Percentiles rank a stretch among this genome's conserved stretches.
Evolutionary conservation across 495 filamentous ascomycete species (phyloP).

Genomic region (Aspergillus cavernicola): DNA sequence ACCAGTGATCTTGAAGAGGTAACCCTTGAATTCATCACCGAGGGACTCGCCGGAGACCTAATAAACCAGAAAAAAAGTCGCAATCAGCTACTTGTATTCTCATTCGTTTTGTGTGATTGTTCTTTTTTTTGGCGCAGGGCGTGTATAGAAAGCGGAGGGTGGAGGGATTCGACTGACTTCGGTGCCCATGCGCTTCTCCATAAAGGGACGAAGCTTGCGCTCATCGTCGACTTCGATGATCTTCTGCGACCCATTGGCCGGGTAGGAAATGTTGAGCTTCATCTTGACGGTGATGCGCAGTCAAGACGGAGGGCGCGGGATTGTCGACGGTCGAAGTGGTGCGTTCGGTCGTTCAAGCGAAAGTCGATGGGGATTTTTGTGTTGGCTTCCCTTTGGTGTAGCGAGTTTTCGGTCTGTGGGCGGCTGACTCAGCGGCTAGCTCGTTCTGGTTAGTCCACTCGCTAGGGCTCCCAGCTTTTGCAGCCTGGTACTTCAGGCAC

Average conservation of each 20-base stretch:
- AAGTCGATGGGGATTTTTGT: constrained; percentile 28
- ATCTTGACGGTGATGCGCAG: constrained; percentile 56
- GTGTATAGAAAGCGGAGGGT: constrained; percentile 1
- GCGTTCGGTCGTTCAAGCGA: constrained; percentile 24
- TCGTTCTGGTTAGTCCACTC: constrained; percentile 9
- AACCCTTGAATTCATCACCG: constrained; percentile 98
- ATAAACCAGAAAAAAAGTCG: constrained; percentile 23
- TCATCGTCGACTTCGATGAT: constrained; percentile 98
- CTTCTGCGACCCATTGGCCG: constrained; percentile 98
- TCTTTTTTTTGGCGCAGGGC: constrained; percentile 2
- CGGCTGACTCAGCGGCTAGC: constrained; percentile 29
- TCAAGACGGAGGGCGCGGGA: constrained; percentile 51
- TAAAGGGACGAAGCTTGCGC: constrained; percentile 81
- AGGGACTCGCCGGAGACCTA: constrained; percentile 75
- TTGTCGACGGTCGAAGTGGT: constrained; percentile 46
- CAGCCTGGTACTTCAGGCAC: neutral
- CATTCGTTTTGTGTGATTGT: constrained; percentile 15
- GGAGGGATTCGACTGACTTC: constrained; percentile 61
- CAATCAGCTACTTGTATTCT: constrained; percentile 37
- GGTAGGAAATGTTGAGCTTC: constrained; percentile 98
- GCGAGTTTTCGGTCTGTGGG: constrained; percentile 35
- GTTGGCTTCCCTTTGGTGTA: constrained; percentile 31
- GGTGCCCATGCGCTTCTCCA: constrained; percentile 93
- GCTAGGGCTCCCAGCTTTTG: constrained; percentile 21
- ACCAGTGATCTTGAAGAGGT: constrained; percentile 85